These are phyloP conservation scores for Adiantum capillusveneris DNA, from an alignment of 75 land plant species.

Conservation along the genomic window DNA sequence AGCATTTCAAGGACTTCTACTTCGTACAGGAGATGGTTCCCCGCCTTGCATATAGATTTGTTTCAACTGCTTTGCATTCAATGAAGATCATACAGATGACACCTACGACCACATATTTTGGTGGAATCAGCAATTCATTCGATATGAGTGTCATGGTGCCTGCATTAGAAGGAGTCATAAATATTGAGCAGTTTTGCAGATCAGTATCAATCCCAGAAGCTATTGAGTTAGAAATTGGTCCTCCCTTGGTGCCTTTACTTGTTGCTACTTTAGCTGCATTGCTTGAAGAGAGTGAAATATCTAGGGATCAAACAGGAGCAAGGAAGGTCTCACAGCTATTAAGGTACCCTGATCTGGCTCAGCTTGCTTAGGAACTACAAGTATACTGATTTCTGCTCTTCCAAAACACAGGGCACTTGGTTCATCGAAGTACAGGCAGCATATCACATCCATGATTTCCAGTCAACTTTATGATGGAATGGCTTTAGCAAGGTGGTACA, in stretches of 20 bases:
- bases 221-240: constrained; percentile 13
- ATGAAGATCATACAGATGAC: neutral
- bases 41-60: neutral
- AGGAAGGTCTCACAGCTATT: constrained; percentile 7
- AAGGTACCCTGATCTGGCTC: constrained; percentile 9
- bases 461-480: constrained; percentile 10
- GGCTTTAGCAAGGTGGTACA: constrained; percentile 7
- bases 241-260: constrained; percentile 2
- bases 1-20: too few relatives aligned
- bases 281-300: constrained; percentile 12
- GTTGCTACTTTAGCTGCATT: constrained; percentile 9
- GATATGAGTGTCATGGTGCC: neutral
- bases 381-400: neutral
- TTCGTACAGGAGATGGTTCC: neutral
- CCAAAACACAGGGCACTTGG: constrained; percentile 13
- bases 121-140: neutral
- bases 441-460: constrained; percentile 4
- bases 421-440: constrained; percentile 3
- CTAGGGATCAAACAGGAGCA: constrained; percentile 2
- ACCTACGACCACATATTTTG: neutral
- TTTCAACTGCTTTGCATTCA: neutral
- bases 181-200: constrained; percentile 6
- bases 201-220: neutral
- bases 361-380: too few relatives aligned
- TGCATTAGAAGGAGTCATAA: constrained; percentile 5